Percentiles rank a stretch among this genome's conserved stretches.
Conservation (phyloP, 106 monocot genomes). For the Dioscorea dumetorum region DNA sequence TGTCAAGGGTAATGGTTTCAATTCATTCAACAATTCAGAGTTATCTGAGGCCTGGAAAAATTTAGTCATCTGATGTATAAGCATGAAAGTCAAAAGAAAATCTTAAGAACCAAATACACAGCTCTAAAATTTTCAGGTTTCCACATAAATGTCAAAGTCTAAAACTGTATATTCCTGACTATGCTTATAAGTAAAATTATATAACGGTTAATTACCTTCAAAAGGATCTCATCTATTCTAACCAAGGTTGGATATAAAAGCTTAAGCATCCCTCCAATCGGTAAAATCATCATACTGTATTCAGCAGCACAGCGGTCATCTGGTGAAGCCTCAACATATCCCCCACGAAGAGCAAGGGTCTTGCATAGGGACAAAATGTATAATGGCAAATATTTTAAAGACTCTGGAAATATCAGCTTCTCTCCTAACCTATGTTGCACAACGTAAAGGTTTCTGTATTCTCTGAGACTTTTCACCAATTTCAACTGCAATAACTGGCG, state of each 20-base stretch:
- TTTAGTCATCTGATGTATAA: neutral
- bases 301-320: conserved; percentile 90
- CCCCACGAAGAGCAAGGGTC: conserved; percentile 84
- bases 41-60: conserved; percentile 38
- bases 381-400: conserved; percentile 63
- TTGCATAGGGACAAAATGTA: conserved; percentile 75
- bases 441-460: conserved; percentile 81
- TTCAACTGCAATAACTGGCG: conserved; percentile 74
- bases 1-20: conserved; percentile 48
- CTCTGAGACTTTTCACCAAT: conserved; percentile 81
- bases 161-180: no score
- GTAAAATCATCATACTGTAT: conserved; percentile 81
- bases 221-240: conserved; percentile 58
- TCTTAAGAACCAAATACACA: neutral
- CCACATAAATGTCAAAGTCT: no score
- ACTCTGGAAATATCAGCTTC: conserved; percentile 86
- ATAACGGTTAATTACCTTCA: conserved; percentile 36
- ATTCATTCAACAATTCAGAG: conserved; percentile 7
- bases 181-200: no score
- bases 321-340: conserved; percentile 67
- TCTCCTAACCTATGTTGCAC: conserved; percentile 81
- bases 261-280: conserved; percentile 47
- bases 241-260: conserved; percentile 74
- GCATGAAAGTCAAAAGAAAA: no score
- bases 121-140: neutral